A percentile compares a stretch with the other conserved stretches of the same genome.
phyloP scores from a whole-genome alignment of 2,329 filamentous ascomycete genomes.

The Aspergillus sp. region DNA sequence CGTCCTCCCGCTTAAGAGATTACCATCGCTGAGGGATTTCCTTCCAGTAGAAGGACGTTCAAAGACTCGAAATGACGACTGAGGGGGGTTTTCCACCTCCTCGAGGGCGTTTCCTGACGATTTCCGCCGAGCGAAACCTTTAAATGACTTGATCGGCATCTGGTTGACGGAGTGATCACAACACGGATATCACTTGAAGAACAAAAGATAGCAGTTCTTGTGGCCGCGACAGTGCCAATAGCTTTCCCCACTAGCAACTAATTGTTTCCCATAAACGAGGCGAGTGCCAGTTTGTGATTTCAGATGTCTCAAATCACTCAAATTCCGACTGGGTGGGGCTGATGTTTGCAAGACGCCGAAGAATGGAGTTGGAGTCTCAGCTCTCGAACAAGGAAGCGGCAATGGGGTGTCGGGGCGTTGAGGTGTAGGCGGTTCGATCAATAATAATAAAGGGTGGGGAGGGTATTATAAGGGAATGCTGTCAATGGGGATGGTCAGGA shows the following conservation, averaged over 20 bases:
- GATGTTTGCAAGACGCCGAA: slow-evolving; percentile 10
- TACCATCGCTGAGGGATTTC: slow-evolving; percentile 46
- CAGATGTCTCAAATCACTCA: slow-evolving; percentile 16
- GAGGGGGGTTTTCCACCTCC: slow-evolving; percentile 40
- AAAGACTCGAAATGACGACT: slow-evolving; percentile 55
- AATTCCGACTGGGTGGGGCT: slow-evolving; percentile 19
- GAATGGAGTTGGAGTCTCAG: slow-evolving; percentile 11
- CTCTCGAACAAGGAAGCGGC: slow-evolving; percentile 8
- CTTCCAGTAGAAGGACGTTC: slow-evolving; percentile 49
- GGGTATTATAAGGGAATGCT: slow-evolving; percentile 15
- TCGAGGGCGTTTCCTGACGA: slow-evolving; percentile 57
- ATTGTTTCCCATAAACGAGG: slow-evolving; percentile 19
- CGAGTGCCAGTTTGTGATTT: slow-evolving; percentile 13
- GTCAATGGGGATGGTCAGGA: slow-evolving; percentile 14
- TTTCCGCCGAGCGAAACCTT: slow-evolving; percentile 55
- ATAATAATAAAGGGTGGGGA: slow-evolving; percentile 9
- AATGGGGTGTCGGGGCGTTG: not conserved
- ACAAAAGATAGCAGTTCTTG: slow-evolving; percentile 14
- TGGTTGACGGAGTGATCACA: slow-evolving; percentile 12
- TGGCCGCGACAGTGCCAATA: slow-evolving; percentile 4
- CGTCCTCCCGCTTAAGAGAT: slow-evolving; percentile 33
- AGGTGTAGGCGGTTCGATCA: slow-evolving; percentile 10
- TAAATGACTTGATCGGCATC: slow-evolving; percentile 59
- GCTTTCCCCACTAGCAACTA: slow-evolving; percentile 13
- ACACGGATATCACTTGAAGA: slow-evolving; percentile 15